Evolutionary conservation across 345 rosid species (phyloP).

Genomic region (Eucalyptus coolabah): DNA sequence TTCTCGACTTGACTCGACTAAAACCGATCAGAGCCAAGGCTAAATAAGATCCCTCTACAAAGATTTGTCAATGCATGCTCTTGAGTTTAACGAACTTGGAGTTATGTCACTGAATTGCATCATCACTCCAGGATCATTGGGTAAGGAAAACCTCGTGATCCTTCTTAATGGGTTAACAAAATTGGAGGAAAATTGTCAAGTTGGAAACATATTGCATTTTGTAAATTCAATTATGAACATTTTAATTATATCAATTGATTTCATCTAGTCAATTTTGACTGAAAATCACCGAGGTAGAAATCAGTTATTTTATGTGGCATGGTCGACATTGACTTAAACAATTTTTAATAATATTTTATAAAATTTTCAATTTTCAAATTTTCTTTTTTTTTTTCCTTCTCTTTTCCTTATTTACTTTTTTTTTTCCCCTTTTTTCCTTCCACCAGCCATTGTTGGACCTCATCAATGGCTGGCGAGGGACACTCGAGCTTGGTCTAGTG

Average conservation of each 20-base stretch:
- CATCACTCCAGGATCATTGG: not conserved
- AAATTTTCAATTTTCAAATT: too few species aligned
- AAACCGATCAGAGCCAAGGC: not conserved
- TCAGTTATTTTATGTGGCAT: rapidly evolving
- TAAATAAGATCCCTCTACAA: not conserved
- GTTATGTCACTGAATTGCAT: not conserved
- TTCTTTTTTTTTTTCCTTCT: too few species aligned
- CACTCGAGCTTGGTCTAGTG: too few species aligned
- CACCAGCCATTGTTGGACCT: too few species aligned
- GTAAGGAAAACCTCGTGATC: not conserved
- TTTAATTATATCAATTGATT: too few species aligned
- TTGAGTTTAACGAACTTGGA: not conserved
- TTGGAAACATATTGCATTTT: too few species aligned
- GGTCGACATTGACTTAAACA: rapidly evolving
- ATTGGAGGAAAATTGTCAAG: too few species aligned
- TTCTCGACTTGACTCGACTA: not conserved
- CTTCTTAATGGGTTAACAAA: not conserved
- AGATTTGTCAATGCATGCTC: not conserved
- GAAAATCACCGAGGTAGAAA: too few species aligned
- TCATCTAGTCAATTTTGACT: rapidly evolving
- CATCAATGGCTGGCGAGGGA: rapidly evolving
- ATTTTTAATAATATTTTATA: too few species aligned
- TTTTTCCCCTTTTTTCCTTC: too few species aligned
- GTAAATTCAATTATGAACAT: too few species aligned
- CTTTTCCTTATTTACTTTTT: too few species aligned